These are phyloP conservation scores for Eimeria praecox DNA, from an alignment of 169 alveolate species.

Conservation along the genomic window DNA sequence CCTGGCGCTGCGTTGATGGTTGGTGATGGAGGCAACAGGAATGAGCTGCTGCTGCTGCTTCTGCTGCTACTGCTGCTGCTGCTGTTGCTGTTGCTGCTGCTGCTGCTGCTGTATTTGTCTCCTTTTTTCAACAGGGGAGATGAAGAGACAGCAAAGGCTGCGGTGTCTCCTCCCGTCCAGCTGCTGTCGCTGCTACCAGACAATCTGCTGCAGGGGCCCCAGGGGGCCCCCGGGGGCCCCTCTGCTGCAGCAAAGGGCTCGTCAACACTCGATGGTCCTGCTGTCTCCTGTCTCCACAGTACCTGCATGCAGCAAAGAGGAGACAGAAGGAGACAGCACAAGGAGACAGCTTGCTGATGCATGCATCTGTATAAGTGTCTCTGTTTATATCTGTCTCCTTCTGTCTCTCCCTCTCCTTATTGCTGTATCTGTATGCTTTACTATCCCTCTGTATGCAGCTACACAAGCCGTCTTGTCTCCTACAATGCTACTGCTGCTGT, in stretches of 20 bases:
- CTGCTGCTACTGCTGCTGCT: too few relatives aligned
- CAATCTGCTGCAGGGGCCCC: too few relatives aligned
- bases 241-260: too few relatives aligned
- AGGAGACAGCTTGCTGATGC: background rate
- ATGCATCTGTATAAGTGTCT: background rate
- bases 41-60: too few relatives aligned
- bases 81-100: too few relatives aligned
- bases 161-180: background rate
- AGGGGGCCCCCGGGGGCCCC: too few relatives aligned
- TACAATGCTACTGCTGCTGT: constrained; percentile 11
- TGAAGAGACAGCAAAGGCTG: background rate
- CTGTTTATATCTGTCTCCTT: too few relatives aligned
- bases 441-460: background rate
- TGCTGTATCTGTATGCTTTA: too few relatives aligned
- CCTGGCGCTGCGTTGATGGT: background rate
- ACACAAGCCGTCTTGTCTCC: too few relatives aligned
- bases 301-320: background rate
- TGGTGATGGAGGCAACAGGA: too few relatives aligned
- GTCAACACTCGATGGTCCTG: too few relatives aligned
- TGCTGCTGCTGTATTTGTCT: background rate
- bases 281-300: background rate
- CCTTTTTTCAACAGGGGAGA: background rate
- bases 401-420: too few relatives aligned
- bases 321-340: constrained; percentile 16
- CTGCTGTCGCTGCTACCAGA: background rate